phyloP scores from a whole-genome alignment of 2,329 filamentous ascomycete genomes.

The Immersiporthe knoxdaviesiana region DNA sequence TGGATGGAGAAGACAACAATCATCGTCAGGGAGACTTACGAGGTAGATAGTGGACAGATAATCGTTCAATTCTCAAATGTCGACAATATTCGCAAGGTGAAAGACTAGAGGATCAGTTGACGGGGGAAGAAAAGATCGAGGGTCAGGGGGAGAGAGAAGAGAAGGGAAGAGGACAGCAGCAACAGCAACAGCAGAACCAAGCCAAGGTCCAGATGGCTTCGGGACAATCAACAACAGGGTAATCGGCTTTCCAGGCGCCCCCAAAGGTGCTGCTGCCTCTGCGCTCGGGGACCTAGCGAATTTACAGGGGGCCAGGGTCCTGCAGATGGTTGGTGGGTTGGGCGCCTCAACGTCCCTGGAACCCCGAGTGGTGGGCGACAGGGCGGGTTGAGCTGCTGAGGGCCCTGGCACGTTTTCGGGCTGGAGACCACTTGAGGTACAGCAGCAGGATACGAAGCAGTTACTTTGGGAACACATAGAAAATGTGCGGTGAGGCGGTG shows the following conservation, averaged over 20 bases:
- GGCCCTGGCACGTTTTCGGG: not conserved
- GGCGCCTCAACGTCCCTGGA: not conserved
- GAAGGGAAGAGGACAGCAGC: not conserved
- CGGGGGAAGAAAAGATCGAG: not conserved
- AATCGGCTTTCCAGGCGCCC: not conserved
- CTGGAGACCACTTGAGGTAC: not conserved
- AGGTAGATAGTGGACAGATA: not conserved
- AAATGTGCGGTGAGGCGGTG: not conserved
- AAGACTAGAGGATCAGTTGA: not conserved
- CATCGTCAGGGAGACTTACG: not conserved
- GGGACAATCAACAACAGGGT: constrained; percentile 7
- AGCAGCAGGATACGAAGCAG: not conserved
- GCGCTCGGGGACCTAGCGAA: not conserved
- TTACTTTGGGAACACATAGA: not conserved
- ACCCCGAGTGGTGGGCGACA: constrained; percentile 2
- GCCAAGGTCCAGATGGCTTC: not conserved
- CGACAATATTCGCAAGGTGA: not conserved
- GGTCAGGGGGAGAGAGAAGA: not conserved
- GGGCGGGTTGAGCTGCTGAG: not conserved
- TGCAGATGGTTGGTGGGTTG: not conserved
- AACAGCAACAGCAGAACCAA: not conserved
- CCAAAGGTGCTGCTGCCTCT: not conserved
- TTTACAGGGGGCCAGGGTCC: not conserved
- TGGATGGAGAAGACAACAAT: too few relatives aligned
- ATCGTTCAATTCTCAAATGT: not conserved